Conservation (phyloP, 139 green algal species). For the Astrephomene gubernaculifera region DNA sequence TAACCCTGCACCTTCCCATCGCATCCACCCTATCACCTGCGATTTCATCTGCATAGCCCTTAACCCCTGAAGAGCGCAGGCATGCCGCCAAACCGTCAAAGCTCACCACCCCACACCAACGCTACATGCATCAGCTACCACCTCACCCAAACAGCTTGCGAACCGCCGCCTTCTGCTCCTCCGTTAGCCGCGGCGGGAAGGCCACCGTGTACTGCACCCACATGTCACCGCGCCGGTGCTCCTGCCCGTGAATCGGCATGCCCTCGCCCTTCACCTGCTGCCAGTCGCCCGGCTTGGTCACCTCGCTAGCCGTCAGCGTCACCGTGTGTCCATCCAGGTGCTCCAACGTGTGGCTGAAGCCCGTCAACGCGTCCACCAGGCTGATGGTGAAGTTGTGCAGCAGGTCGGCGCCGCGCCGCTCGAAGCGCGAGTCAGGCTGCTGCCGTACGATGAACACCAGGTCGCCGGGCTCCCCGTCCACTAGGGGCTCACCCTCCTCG, state of each 20-base stretch:
- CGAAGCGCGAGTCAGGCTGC: slow-evolving; percentile 67
- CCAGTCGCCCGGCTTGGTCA: slow-evolving; percentile 67
- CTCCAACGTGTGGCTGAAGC: slow-evolving; percentile 81
- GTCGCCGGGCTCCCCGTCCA: slow-evolving; percentile 97
- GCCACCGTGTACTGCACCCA: slow-evolving; percentile 84
- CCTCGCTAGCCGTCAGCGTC: slow-evolving; percentile 36
- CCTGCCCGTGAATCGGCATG: slow-evolving; percentile 70
- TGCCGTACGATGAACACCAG: slow-evolving; percentile 75
- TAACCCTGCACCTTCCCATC: too few species aligned
- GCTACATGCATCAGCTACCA: too few species aligned
- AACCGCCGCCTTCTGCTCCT: slow-evolving; percentile 77
- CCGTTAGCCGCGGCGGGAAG: slow-evolving; percentile 85
- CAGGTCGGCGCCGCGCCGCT: slow-evolving; percentile 77
- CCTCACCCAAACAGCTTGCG: slow-evolving; percentile 62
- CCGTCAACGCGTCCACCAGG: slow-evolving; percentile 89
- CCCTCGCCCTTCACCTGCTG: slow-evolving; percentile 56
- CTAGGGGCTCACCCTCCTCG: slow-evolving; percentile 94
- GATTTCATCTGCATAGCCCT: too few species aligned
- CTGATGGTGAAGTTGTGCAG: slow-evolving; percentile 78
- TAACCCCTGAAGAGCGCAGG: too few species aligned
- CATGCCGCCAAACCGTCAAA: too few species aligned
- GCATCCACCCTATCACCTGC: too few species aligned
- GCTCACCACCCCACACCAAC: too few species aligned
- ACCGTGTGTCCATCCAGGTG: slow-evolving; percentile 95
- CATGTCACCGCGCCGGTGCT: slow-evolving; percentile 76